Evolutionary conservation across 352 stramenopile species (phyloP), one percentile per base, ranked within the genome.

Genomic region (Phytopythium oedochilum): DNA sequence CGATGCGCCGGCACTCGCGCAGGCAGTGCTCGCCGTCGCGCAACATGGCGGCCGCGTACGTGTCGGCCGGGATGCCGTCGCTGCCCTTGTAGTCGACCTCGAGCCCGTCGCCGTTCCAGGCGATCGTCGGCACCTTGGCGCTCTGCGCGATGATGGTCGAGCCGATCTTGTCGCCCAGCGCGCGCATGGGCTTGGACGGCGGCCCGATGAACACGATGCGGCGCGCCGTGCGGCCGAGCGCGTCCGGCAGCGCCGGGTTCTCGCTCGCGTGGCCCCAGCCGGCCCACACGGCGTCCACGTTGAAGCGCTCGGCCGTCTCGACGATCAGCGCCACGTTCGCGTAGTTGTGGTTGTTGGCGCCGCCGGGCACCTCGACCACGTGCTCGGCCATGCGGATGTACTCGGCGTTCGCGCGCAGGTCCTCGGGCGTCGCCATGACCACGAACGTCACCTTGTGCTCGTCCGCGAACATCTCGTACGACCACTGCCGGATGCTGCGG

Each of bases 341-440:
- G 75, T 99, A 99, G 84, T 99, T 99, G 91, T 99, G 98, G 83
- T 99, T 99, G 87, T 99, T 99, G 49, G 96, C 97, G 51, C 98
- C 98, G 52, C 97, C 97, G 22, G 97, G 98, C 48, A 99, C 98
- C 72, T 99, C 97, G 28, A 99, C 96, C 45, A 99, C 97, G 65
- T 99, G 90, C 71, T 99, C 97, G 48, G 94, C 97, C 96, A 99
- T 99, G 59, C 98, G 96, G 65, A 99, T 99, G 83, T 99, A 99
- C 82, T 99, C 98, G 28, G 97, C 97, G 69, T 99, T 99, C 25
- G 97, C 97, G 52, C 96, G 83, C 45, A 99, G 75, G 83, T 99
- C 98, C 61, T 99, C 97, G 4, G 97, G 97, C 44, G 97, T 99
- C 2, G 97, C 97, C 98, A 99, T 99, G 40, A 99, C 97, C 15